These are phyloP conservation scores for Tephrocybe sp. DNA, from an alignment of 768 basidiomycete species.

Conservation along the genomic window DNA sequence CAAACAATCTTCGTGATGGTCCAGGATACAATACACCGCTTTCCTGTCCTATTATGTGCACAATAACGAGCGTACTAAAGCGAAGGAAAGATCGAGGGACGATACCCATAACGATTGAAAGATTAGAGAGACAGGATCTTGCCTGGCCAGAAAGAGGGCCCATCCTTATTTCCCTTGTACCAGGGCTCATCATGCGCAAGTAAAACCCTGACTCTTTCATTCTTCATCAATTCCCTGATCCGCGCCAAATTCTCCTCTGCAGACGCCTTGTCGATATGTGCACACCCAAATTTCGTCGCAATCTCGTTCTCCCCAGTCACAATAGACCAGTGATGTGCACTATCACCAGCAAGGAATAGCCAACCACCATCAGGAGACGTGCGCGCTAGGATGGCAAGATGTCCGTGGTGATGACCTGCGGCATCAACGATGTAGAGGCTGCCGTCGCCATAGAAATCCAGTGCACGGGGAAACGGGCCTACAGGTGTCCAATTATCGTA, in stretches of 20 bases:
- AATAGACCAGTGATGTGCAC: conserved; percentile 52
- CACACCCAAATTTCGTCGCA: conserved; percentile 33
- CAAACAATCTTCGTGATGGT: not conserved
- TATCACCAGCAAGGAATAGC: conserved; percentile 55
- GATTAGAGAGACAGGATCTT: conserved; percentile 21
- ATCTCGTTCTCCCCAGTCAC: conserved; percentile 43
- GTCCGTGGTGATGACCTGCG: conserved; percentile 54
- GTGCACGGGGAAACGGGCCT: conserved; percentile 32
- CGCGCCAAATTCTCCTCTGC: conserved; percentile 40
- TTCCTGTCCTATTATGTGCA: too few relatives aligned
- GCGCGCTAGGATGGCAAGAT: conserved; percentile 52
- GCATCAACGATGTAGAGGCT: conserved; percentile 57
- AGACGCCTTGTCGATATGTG: conserved; percentile 39
- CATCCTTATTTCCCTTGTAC: conserved; percentile 46
- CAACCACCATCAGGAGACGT: conserved; percentile 52
- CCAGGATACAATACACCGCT: not conserved
- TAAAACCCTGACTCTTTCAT: conserved; percentile 43
- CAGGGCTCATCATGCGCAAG: conserved; percentile 54
- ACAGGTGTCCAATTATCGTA: conserved; percentile 9
- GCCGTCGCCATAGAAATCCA: conserved; percentile 57
- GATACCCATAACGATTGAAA: not conserved
- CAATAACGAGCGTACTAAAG: too few relatives aligned
- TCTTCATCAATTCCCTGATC: conserved; percentile 30
- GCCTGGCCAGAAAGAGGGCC: conserved; percentile 41
- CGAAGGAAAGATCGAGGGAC: too few relatives aligned